phyloP scores from a whole-genome alignment of 345 rosid species.

The Citrus sp. region DNA sequence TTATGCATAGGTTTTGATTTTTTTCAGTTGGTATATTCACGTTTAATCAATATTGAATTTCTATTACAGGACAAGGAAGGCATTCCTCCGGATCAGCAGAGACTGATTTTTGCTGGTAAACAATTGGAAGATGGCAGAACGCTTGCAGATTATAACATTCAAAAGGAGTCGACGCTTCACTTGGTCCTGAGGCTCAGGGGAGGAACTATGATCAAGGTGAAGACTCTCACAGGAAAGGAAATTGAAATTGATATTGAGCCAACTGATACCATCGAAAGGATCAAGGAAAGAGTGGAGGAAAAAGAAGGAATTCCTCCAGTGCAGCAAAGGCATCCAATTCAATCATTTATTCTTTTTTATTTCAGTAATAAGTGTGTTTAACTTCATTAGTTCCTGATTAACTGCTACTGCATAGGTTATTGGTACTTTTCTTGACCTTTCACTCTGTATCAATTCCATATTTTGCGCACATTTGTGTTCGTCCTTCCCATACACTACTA shows the following conservation, averaged over 20 bases:
- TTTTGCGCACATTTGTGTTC: not conserved
- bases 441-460: not conserved
- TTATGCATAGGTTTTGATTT: not conserved
- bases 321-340: slow-evolving; percentile 69
- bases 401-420: not conserved
- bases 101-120: slow-evolving; percentile 92
- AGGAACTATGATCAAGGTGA: slow-evolving; percentile 96
- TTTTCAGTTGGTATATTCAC: not conserved
- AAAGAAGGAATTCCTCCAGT: slow-evolving; percentile 98
- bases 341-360: not conserved
- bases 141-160: slow-evolving; percentile 85
- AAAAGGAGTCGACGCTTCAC: slow-evolving; percentile 94
- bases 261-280: slow-evolving; percentile 84
- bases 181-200: slow-evolving; percentile 91
- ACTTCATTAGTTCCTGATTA: not conserved
- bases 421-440: not conserved
- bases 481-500: not conserved
- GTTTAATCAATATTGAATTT: not conserved
- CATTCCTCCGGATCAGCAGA: slow-evolving; percentile 94
- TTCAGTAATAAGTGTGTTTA: not conserved
- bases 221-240: slow-evolving; percentile 92
- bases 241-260: slow-evolving; percentile 97
- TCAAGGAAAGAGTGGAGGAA: slow-evolving; percentile 95
- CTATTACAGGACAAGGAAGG: slow-evolving; percentile 83
- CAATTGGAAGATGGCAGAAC: slow-evolving; percentile 96